phyloP scores from a whole-genome alignment of 177 flowering plant genomes.

The Vitis hybrid region DNA sequence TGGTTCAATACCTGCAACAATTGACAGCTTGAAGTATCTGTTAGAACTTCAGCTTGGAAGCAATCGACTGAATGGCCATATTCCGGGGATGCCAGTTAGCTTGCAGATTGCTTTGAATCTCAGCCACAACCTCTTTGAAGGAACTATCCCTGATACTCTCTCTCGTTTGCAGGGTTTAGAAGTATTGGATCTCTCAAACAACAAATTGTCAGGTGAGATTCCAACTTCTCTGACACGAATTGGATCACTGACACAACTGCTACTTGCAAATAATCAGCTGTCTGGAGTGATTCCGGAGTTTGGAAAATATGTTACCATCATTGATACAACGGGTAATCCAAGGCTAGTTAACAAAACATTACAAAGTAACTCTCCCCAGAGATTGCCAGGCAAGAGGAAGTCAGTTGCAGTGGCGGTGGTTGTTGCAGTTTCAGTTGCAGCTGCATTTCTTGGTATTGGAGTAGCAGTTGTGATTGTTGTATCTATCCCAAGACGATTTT shows the following conservation, averaged over 20 bases:
- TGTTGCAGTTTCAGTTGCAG: slow-evolving; percentile 22
- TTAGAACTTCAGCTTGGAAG: slow-evolving; percentile 62
- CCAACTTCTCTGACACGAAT: slow-evolving; percentile 36
- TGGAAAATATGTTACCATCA: slow-evolving; percentile 5
- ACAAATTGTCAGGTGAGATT: slow-evolving; percentile 53
- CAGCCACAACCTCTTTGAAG: slow-evolving; percentile 58
- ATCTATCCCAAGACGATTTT: slow-evolving; percentile 33
- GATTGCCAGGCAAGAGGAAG: slow-evolving; percentile 17
- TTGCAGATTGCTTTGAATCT: slow-evolving; percentile 68
- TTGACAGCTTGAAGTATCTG: slow-evolving; percentile 25
- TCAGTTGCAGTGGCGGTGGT: slow-evolving; percentile 25
- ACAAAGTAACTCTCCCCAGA: not conserved
- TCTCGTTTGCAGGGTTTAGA: slow-evolving; percentile 31
- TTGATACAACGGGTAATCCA: slow-evolving; percentile 32
- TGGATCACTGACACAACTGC: slow-evolving; percentile 35
- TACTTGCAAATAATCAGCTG: slow-evolving; percentile 57
- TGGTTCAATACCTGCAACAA: slow-evolving; percentile 52
- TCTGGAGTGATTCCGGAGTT: slow-evolving; percentile 58
- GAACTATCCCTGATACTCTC: slow-evolving; percentile 46
- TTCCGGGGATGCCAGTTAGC: slow-evolving; percentile 50
- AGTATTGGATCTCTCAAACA: slow-evolving; percentile 70
- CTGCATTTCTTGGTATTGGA: slow-evolving; percentile 29
- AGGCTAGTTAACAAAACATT: slow-evolving; percentile 6
- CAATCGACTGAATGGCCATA: slow-evolving; percentile 45
- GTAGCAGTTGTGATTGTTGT: slow-evolving; percentile 20